A percentile compares a stretch with the other conserved stretches of the same genome.
phyloP scores from a whole-genome alignment of 2,329 filamentous ascomycete species.

The Ophiostoma populinum region DNA sequence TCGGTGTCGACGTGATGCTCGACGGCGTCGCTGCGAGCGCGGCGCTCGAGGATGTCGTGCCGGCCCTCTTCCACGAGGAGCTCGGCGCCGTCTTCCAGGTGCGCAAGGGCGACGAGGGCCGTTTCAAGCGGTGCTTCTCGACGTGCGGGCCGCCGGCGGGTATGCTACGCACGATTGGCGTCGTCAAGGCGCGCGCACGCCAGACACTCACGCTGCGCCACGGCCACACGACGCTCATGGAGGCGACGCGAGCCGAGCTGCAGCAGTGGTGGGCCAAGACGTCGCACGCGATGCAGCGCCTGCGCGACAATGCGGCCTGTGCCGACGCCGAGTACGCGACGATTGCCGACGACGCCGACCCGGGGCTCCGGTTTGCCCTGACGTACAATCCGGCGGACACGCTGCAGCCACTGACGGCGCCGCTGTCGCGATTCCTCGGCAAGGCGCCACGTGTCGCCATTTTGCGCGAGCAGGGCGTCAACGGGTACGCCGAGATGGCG shows the following conservation, averaged over 20 bases:
- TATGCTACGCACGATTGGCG: slow-evolving; percentile 69
- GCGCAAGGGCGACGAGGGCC: slow-evolving; percentile 63
- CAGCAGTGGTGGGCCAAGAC: slow-evolving; percentile 82
- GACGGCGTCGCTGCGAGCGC: slow-evolving; percentile 52
- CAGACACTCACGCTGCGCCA: slow-evolving; percentile 65
- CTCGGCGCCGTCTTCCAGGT: slow-evolving; percentile 94
- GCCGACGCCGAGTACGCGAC: slow-evolving; percentile 68
- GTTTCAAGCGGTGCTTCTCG: slow-evolving; percentile 80
- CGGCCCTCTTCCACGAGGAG: slow-evolving; percentile 87
- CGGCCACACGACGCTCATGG: slow-evolving; percentile 49
- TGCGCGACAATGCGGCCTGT: slow-evolving; percentile 74
- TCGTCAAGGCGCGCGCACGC: slow-evolving; percentile 47
- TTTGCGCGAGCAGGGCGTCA: slow-evolving; percentile 86
- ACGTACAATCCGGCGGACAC: slow-evolving; percentile 66
- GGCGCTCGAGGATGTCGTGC: slow-evolving; percentile 46
- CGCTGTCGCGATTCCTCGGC: slow-evolving; percentile 38
- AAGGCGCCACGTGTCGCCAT: slow-evolving; percentile 66
- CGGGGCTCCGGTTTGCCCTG: slow-evolving; percentile 70
- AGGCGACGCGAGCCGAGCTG: slow-evolving; percentile 51
- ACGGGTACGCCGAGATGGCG: slow-evolving; percentile 94
- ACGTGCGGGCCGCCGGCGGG: slow-evolving; percentile 72
- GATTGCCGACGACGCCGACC: slow-evolving; percentile 58
- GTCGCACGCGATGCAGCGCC: slow-evolving; percentile 77
- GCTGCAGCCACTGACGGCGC: slow-evolving; percentile 50
- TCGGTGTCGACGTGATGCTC: slow-evolving; percentile 69